A percentile compares a stretch with the other conserved stretches of the same genome.
These are phyloP conservation scores for Calonectria fujianensis DNA, from an alignment of 2,329 filamentous ascomycete genomes.

Conservation along the genomic window DNA sequence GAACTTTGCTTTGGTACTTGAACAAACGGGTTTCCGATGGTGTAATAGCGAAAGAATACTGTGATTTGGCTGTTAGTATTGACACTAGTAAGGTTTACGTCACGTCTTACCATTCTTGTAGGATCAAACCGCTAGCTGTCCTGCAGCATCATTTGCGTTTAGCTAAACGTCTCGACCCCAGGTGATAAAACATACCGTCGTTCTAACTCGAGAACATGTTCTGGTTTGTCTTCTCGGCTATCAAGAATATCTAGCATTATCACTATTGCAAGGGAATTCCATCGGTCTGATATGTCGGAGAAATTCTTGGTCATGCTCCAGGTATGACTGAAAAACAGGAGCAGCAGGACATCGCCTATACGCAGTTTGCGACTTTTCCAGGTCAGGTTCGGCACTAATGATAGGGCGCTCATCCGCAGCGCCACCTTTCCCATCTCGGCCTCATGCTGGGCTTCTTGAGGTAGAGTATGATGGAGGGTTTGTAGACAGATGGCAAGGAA, in stretches of 20 bases:
- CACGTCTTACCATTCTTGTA: not conserved
- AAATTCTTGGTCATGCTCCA: constrained; percentile 17
- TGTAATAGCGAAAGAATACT: constrained; percentile 12
- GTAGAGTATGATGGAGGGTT: not conserved
- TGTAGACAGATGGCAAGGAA: constrained; percentile 14
- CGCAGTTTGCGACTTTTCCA: constrained; percentile 21
- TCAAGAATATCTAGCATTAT: constrained; percentile 11
- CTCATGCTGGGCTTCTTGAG: not conserved
- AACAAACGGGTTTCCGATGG: not conserved
- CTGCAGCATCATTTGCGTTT: not conserved
- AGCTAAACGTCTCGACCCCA: no score
- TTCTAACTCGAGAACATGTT: not conserved
- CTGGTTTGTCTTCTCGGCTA: not conserved
- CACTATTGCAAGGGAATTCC: constrained; percentile 13
- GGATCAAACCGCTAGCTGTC: constrained; percentile 6
- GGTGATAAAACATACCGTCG: not conserved
- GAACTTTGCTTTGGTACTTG: not conserved
- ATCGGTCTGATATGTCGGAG: constrained; percentile 7
- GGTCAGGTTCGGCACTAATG: constrained; percentile 1
- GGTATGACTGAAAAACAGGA: constrained; percentile 12
- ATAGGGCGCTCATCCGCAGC: constrained; percentile 7
- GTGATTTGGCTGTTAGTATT: not conserved
- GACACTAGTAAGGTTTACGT: not conserved
- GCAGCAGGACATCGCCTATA: constrained; percentile 3
- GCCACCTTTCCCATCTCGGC: constrained; percentile 9